Percentiles rank a stretch among this genome's conserved stretches.
These are phyloP conservation scores for Violaceomyces palustris DNA, from an alignment of 1,284 basidiomycete genomes.

Conservation along the genomic window DNA sequence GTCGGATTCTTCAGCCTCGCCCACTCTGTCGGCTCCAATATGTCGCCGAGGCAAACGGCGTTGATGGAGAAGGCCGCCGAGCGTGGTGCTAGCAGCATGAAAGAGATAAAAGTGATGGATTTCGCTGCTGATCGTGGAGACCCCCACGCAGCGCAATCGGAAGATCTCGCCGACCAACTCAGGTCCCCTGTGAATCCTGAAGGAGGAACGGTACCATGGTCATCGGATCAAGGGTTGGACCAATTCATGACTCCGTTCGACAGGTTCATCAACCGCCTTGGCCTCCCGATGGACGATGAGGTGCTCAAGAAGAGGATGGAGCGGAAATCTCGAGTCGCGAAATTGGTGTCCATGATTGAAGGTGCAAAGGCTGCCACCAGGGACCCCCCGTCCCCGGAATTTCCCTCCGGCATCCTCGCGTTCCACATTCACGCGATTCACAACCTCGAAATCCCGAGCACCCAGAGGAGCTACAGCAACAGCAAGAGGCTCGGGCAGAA, in stretches of 20 bases:
- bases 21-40: slow-evolving; percentile 17
- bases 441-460: slow-evolving; percentile 29
- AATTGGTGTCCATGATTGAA: slow-evolving; percentile 31
- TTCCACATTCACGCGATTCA: slow-evolving; percentile 46
- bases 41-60: too few relatives aligned
- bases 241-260: slow-evolving; percentile 39
- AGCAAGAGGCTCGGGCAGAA: slow-evolving; percentile 23
- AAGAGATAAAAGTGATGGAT: too few relatives aligned
- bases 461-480: slow-evolving; percentile 24
- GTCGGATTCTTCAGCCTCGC: slow-evolving; percentile 41
- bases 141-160: too few relatives aligned
- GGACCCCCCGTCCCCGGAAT: slow-evolving; percentile 20
- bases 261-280: slow-evolving; percentile 33
- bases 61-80: too few relatives aligned
- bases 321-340: slow-evolving; percentile 33
- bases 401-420: slow-evolving; percentile 37
- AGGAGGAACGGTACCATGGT: too few relatives aligned
- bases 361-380: slow-evolving; percentile 30
- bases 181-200: too few relatives aligned
- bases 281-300: slow-evolving; percentile 36
- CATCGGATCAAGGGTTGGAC: too few relatives aligned
- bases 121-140: too few relatives aligned
- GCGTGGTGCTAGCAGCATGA: too few relatives aligned
- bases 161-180: too few relatives aligned
- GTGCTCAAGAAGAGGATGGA: slow-evolving; percentile 19